Evolutionary conservation across 257 asterid species (phyloP), one percentile per base, ranked within the genome.

Genomic region (Gardenia jasminoides): DNA sequence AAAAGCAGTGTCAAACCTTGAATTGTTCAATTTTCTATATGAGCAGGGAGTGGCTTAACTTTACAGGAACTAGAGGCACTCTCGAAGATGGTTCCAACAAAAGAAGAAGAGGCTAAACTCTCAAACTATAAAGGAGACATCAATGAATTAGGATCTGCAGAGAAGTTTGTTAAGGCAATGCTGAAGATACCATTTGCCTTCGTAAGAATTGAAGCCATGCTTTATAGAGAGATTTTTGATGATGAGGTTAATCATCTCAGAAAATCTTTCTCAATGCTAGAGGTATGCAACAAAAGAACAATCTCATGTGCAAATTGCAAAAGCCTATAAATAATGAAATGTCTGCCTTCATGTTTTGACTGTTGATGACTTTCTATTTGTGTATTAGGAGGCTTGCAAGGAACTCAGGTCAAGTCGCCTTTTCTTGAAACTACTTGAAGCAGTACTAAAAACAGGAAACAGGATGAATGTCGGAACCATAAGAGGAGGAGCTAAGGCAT

Each of bases 371-470:
- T n/a, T 75, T 39, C 52, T 75, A 52, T 4, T 65, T 50, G 47
- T 54, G 16, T 54, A 39, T 61, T 67, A 94, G 99, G 99, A 95
- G 83, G 98, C 98, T 9, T 95, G 99, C 87, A 86, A 88, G 86
- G 99, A 95, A 69, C 93, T 95, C 54, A 82, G 97, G 74, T 95
- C 99, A 11, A 95, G 98, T 72, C 91, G 99, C 10, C 94, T 95
- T 39, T 95, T 95, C 92, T 81, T 93, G 33, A 95, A 95, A 76
- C 86, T 95, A 76, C 96, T 95, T 12, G 97, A 95, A 74, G 99
- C 99, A 3, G 99, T 93, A 72, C 90, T 95, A 9, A 93, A 95
- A 78, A 95, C 98, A 3, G 99, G 99, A 72, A 95, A 95, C 89
- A 82, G 98, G 62, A 95, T 95, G 99, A 95, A 95, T 59, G 80